Base-by-base conservation (phyloP, 2,329 filamentous ascomycete species). In the Tolypocladium pustulatum region DNA sequence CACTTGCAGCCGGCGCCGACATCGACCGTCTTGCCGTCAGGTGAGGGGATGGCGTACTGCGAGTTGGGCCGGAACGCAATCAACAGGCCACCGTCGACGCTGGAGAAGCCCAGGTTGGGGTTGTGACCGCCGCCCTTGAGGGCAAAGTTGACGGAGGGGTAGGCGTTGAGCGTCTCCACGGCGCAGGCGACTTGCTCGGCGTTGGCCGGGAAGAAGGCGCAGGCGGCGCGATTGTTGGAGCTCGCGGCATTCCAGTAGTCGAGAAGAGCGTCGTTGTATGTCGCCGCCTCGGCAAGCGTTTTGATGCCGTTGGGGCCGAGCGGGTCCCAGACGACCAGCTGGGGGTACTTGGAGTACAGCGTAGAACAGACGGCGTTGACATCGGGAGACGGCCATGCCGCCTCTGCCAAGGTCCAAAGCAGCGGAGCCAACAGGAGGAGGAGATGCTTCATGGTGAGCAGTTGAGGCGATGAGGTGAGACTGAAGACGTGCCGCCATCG, bases 51-150 rank as follows among this genome's bases (percentile, higher is more conserved):
- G 30, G 46, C 58, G 30, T 57, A 56, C 37, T 58, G 55, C 37
- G 49, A 58, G 40, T 58, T 58, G 17, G 58, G 58, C 22, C 57
- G 54, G 25, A 60, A 57, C 4, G 59, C 55, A 30, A 85, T 76
- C 6, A 80, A 67, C 1, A 80, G 71, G 0, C 79, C 80, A 2
- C 70, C 75, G 17, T 75, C 67, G 54, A 80, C 77, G 62, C 76
- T 84, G 2, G 81, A 75, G 43, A 77, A 78, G 61, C 78, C 77
- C 22, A 78, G 73, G 64, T 83, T 82, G 4, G 81, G 78, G 59
- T 79, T 81, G 68, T 85, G 82, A 1, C 82, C 83, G 34, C 82
- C 82, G 9, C 78, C 79, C 63, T 81, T 80, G 63, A 82, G 69
- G 8, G 82, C 81, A 62, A 85, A 85, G 3, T 67, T 68, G 58